Evolutionary conservation across 768 basidiomycete species (phyloP), one percentile per base, ranked within the genome.

Genomic region (Imleria badia): DNA sequence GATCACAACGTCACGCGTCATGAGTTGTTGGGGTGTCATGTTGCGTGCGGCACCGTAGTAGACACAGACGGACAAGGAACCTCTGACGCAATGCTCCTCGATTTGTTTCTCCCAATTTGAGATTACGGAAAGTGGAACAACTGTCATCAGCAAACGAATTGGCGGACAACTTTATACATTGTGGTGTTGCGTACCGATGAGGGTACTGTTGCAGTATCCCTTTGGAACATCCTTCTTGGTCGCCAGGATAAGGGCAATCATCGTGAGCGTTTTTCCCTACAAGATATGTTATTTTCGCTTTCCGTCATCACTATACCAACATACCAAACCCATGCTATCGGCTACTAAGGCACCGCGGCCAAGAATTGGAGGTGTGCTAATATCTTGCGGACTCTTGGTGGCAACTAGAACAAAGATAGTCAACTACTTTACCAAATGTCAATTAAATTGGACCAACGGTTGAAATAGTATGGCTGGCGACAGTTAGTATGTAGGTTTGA

Each of bases 61-160:
- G 20, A 86, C 74, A 60, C 80, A 85, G 52, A 69, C 71, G 0
- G 77, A 77, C 40, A 92, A 61, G 3, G 76, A 66, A 11, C 79
- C 83, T 33, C 73, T 74, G 29, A 72, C 67, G 45, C 85, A 84
- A 57, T 93, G 91, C 35, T 93, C 91, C 31, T 78, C 66, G 9
- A 93, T 83, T 67, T 93, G 91, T 60, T 89, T 86, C 67, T 90
- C 87, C 91, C 91, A 93, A 61, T 94, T 95, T 7, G 89, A 91
- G 9, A 94, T 73, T 8, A 94, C 83, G 9, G 90, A 92, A 23
- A 94, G 81, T 6, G 92, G 92, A 9, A 80, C 83, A 45, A 94
- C 91, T 93, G 57, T 6, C 55, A 22, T 29, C 23, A 38, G 48
- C 33, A 45, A 23, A 41, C 15, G 8, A 36, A 51, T 65, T 40